Evolutionary conservation across 2,329 filamentous ascomycete genomes (phyloP).

Genomic region (Pestalotiopsis sp.): DNA sequence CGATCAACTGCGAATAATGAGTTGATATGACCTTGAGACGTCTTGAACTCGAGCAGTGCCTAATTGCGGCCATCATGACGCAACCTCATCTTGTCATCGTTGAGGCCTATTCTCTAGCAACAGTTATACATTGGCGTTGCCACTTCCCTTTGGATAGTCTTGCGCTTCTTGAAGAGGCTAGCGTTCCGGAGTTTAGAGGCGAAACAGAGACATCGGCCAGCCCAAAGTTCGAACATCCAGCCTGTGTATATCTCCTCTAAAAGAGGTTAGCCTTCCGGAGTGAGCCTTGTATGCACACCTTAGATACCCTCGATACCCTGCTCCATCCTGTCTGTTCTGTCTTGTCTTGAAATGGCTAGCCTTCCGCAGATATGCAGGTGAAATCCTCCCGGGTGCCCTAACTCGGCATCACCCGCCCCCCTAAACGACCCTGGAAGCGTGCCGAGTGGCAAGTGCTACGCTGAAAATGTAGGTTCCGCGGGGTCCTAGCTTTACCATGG

Average conservation of each 20-base stretch:
- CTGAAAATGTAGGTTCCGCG: not conserved
- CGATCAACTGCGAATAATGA: not conserved
- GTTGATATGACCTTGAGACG: not conserved
- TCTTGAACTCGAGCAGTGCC: not conserved
- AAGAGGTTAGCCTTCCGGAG: conserved; percentile 2
- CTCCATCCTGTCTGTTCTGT: not conserved
- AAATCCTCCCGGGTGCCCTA: not conserved
- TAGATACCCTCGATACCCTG: not conserved
- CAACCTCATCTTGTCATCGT: not conserved
- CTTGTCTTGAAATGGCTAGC: conserved; percentile 9
- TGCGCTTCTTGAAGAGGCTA: not conserved
- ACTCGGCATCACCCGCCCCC: no score
- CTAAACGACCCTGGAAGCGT: not conserved
- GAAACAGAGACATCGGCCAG: not conserved
- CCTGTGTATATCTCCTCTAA: not conserved
- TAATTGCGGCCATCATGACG: not conserved
- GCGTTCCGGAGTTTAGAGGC: not conserved
- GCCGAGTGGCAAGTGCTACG: no score
- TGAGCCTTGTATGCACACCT: not conserved
- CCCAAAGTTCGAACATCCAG: not conserved
- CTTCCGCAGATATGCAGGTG: conserved; percentile 10
- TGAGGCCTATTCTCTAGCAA: not conserved
- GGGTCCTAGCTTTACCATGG: not conserved
- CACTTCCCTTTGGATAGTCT: not conserved
- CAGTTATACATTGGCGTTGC: not conserved